Conservation (phyloP, 1,139 yeast species). For the Yamadazyma triangularis region DNA sequence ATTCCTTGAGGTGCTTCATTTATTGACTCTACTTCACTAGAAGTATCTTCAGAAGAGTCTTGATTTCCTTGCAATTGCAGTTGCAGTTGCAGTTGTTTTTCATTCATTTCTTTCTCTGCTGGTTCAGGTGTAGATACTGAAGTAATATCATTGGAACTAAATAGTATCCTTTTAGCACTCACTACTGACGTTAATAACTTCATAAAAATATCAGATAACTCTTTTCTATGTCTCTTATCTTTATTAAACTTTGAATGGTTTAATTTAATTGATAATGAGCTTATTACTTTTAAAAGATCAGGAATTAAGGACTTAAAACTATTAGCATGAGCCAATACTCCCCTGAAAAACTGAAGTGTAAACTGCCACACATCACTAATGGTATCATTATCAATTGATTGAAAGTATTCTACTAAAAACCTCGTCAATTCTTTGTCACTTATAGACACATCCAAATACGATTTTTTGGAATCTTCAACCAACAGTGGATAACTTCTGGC, state of each 20-base stretch:
- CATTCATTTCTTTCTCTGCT: background rate
- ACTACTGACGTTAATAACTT: slow-evolving; percentile 43
- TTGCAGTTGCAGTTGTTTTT: background rate
- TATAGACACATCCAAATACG: slow-evolving; percentile 42
- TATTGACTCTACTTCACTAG: background rate
- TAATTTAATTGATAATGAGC: slow-evolving; percentile 52
- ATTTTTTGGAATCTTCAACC: slow-evolving; percentile 28
- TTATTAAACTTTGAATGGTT: slow-evolving; percentile 58
- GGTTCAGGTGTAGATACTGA: background rate
- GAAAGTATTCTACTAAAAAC: slow-evolving; percentile 57
- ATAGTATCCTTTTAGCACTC: slow-evolving; percentile 13
- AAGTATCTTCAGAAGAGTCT: slow-evolving; percentile 1
- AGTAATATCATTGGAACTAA: slow-evolving; percentile 6
- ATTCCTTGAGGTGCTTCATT: slow-evolving; percentile 9
- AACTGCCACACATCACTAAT: slow-evolving; percentile 71
- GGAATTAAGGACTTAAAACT: slow-evolving; percentile 50
- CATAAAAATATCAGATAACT: slow-evolving; percentile 59
- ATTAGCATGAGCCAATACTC: slow-evolving; percentile 45
- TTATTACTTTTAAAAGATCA: slow-evolving; percentile 46
- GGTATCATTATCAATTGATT: slow-evolving; percentile 67
- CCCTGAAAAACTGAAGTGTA: slow-evolving; percentile 55
- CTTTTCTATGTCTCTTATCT: slow-evolving; percentile 57
- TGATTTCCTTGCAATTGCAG: background rate
- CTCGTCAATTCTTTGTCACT: slow-evolving; percentile 37
- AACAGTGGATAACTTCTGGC: slow-evolving; percentile 29